A percentile compares a stretch with the other conserved stretches of the same genome.
Evolutionary conservation across 352 stramenopile species (phyloP).

Genomic region (Sclerospora graminicola): DNA sequence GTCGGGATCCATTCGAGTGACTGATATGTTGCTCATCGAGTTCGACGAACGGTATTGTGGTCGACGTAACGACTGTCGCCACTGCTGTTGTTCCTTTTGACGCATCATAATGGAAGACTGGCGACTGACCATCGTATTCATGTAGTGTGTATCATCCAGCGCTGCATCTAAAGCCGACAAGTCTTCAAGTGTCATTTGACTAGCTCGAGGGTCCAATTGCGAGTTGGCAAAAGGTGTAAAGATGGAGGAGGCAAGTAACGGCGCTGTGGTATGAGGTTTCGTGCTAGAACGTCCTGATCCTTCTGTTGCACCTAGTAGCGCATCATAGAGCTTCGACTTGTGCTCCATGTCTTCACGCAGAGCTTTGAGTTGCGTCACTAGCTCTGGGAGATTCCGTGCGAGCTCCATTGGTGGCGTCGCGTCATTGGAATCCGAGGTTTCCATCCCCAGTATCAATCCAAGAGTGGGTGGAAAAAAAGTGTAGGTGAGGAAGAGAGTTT

Average conservation of each 20-base stretch:
- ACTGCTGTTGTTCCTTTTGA: slow-evolving; percentile 12
- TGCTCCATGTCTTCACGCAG: slow-evolving; percentile 60
- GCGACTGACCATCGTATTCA: slow-evolving; percentile 22
- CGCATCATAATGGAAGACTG: slow-evolving; percentile 20
- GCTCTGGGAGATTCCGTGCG: slow-evolving; percentile 43
- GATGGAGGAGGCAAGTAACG: no score
- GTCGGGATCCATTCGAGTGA: slow-evolving; percentile 2
- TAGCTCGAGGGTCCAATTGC: slow-evolving; percentile 19
- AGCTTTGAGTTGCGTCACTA: slow-evolving; percentile 49
- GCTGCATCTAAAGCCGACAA: slow-evolving; percentile 11
- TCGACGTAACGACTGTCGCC: slow-evolving; percentile 2
- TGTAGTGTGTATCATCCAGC: slow-evolving; percentile 12
- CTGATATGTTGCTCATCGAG: slow-evolving; percentile 2
- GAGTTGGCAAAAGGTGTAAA: slow-evolving; percentile 32
- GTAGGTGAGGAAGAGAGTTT: no score
- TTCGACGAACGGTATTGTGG: slow-evolving; percentile 6
- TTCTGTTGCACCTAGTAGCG: slow-evolving; percentile 15
- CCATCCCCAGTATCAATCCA: no score
- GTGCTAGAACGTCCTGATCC: background rate
- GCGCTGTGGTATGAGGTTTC: background rate
- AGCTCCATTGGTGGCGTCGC: slow-evolving; percentile 24
- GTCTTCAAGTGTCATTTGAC: slow-evolving; percentile 19
- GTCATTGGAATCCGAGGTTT: no score
- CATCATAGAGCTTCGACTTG: slow-evolving; percentile 63
- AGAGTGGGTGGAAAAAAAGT: no score